phyloP scores from a whole-genome alignment of 352 stramenopile species.

The Pythium brassicae region DNA sequence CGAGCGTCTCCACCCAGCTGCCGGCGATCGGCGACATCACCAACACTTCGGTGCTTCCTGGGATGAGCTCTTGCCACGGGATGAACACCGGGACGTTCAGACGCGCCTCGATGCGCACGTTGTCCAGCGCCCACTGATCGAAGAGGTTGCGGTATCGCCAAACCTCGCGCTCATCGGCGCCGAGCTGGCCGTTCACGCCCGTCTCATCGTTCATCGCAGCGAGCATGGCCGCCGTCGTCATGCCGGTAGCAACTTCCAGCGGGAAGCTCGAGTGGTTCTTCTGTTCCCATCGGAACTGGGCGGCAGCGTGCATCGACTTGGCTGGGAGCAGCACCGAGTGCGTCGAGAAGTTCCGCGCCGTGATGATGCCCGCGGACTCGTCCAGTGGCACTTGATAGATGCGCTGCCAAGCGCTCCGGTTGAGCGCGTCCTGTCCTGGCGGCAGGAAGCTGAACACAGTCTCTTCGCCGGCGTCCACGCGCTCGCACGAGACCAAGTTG shows the following conservation, averaged over 20 bases:
- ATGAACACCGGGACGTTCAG: slow-evolving; percentile 38
- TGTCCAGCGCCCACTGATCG: slow-evolving; percentile 69
- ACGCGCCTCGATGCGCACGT: slow-evolving; percentile 51
- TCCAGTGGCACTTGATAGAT: slow-evolving; percentile 32
- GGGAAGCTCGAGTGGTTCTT: slow-evolving; percentile 69
- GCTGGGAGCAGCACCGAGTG: slow-evolving; percentile 37
- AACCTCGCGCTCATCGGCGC: slow-evolving; percentile 30
- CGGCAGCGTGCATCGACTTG: slow-evolving; percentile 32
- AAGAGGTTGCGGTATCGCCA: slow-evolving; percentile 72
- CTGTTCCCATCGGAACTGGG: slow-evolving; percentile 63
- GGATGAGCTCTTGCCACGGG: slow-evolving; percentile 7
- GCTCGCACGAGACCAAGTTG: slow-evolving; percentile 59
- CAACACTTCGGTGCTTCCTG: slow-evolving; percentile 20
- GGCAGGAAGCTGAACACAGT: slow-evolving; percentile 49
- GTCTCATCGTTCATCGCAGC: slow-evolving; percentile 39
- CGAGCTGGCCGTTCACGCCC: slow-evolving; percentile 28
- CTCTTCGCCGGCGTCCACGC: slow-evolving; percentile 41
- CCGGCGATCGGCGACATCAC: slow-evolving; percentile 34
- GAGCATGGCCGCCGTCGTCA: slow-evolving; percentile 21
- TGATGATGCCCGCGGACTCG: neutral
- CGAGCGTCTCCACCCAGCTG: slow-evolving; percentile 39
- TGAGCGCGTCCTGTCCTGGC: slow-evolving; percentile 18
- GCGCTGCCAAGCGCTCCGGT: slow-evolving; percentile 40
- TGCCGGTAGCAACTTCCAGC: slow-evolving; percentile 26
- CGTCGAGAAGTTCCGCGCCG: slow-evolving; percentile 2